phyloP scores from a whole-genome alignment of 306 rosid genomes.

The Herpetospermum pedunculosum region DNA sequence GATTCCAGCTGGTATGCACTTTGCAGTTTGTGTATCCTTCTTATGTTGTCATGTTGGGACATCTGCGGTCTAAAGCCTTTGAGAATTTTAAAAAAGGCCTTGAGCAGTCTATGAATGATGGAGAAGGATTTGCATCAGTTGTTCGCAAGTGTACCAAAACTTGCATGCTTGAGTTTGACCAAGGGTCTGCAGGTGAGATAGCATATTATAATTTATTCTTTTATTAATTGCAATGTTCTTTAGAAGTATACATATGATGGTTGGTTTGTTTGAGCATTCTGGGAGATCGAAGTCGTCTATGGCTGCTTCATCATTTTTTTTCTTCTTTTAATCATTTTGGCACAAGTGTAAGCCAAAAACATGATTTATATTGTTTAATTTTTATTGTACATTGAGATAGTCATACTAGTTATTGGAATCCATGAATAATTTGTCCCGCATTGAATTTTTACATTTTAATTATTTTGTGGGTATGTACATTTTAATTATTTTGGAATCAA shows the following conservation, averaged over 20 bases:
- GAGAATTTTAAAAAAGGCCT: constrained; percentile 49
- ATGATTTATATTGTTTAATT: not conserved
- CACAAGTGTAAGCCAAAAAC: not conserved
- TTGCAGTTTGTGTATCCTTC: constrained; percentile 64
- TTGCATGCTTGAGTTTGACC: constrained; percentile 48
- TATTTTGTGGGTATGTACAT: not conserved
- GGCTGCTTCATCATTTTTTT: not conserved
- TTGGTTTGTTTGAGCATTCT: not conserved
- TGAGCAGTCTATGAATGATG: constrained; percentile 49
- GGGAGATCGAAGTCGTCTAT: not conserved
- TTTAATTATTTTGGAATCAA: too few relatives aligned
- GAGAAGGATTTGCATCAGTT: constrained; percentile 68
- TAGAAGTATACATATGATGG: not conserved
- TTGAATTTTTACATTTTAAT: not conserved
- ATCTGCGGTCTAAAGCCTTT: constrained; percentile 42
- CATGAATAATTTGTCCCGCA: not conserved
- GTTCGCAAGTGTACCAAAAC: constrained; percentile 27
- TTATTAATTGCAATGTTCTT: not conserved
- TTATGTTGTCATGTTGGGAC: constrained; percentile 37
- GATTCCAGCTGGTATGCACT: constrained; percentile 8
- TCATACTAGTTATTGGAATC: not conserved
- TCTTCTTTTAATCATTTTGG: not conserved
- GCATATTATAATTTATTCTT: not conserved
- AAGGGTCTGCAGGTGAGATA: constrained; percentile 54
- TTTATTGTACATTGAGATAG: not conserved